These are phyloP conservation scores for Brasenia schreberi DNA, from an alignment of 164 flowering plant genomes.

Conservation along the genomic window DNA sequence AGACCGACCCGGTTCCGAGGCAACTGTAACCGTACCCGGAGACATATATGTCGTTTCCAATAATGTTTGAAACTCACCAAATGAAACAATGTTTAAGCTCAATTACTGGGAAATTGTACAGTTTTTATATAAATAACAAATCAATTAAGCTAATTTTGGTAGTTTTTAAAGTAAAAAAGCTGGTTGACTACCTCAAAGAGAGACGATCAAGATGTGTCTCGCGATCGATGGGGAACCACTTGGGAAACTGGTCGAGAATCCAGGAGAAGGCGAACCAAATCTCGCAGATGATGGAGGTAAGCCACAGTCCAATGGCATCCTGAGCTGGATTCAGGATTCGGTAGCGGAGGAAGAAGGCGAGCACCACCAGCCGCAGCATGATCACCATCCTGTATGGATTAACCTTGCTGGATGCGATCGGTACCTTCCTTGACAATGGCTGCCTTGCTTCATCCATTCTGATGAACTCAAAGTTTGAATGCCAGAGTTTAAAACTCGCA, in stretches of 20 bases:
- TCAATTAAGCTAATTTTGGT: background rate
- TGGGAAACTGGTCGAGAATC: conserved; percentile 99
- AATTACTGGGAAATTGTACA: too few species aligned
- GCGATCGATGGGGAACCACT: conserved; percentile 95
- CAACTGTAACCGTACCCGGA: too few species aligned
- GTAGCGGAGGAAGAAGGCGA: conserved; percentile 77
- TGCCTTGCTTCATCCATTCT: conserved; percentile 93
- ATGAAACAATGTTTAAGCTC: background rate
- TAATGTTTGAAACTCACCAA: too few species aligned
- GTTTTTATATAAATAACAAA: too few species aligned
- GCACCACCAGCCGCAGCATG: conserved; percentile 56
- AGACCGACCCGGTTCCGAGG: too few species aligned
- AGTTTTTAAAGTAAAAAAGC: background rate
- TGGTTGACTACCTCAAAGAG: conserved; percentile 54
- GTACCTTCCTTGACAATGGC: conserved; percentile 89
- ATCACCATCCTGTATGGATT: conserved; percentile 93
- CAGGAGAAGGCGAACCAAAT: conserved; percentile 96
- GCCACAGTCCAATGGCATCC: conserved; percentile 91
- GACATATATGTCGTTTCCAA: too few species aligned
- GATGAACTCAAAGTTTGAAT: too few species aligned
- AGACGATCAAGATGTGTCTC: conserved; percentile 97
- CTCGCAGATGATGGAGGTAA: conserved; percentile 81
- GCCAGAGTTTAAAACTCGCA: too few species aligned
- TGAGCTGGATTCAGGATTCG: conserved; percentile 76
- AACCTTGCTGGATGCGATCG: conserved; percentile 86